phyloP scores from a whole-genome alignment of 2,329 filamentous ascomycete genomes.

The Neonectria hederae region DNA sequence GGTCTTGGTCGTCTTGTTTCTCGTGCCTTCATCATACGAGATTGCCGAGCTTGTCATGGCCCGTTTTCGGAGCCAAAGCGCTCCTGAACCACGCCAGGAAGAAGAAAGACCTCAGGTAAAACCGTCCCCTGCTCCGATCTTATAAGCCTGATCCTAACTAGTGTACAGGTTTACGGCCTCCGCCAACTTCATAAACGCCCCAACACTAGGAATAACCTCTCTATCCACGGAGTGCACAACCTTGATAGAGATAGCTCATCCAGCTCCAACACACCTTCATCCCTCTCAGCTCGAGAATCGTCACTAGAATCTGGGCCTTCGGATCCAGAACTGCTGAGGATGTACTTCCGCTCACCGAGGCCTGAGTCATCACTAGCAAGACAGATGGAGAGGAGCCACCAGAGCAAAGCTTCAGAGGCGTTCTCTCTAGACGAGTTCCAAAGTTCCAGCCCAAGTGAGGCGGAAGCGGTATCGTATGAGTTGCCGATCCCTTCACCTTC shows the following conservation, averaged over 20 bases:
- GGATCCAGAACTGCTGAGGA: constrained; percentile 25
- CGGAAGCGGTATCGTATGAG: background rate
- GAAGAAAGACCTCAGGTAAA: constrained; percentile 33
- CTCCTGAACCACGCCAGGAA: background rate
- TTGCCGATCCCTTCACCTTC: constrained; percentile 24
- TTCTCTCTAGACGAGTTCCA: background rate
- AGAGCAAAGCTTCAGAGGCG: constrained; percentile 9
- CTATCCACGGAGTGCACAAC: background rate
- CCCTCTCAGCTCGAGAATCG: background rate
- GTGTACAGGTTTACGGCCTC: constrained; percentile 50
- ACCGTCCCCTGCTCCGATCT: background rate
- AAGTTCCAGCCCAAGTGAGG: constrained; percentile 8
- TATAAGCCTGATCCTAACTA: constrained; percentile 68
- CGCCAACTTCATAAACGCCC: constrained; percentile 42
- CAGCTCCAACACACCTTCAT: constrained; percentile 4
- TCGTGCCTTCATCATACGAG: constrained; percentile 28
- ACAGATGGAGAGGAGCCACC: constrained; percentile 6
- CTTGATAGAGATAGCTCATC: constrained; percentile 14
- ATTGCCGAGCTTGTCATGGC: constrained; percentile 12
- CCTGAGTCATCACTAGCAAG: constrained; percentile 19
- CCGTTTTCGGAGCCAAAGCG: background rate
- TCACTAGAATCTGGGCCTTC: constrained; percentile 17
- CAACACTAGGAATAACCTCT: constrained; percentile 32
- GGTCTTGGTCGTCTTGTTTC: constrained; percentile 48
- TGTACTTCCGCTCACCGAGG: constrained; percentile 37